Base-by-base conservation (phyloP, 106 monocot genomes). In the Cymbidium sinense region DNA sequence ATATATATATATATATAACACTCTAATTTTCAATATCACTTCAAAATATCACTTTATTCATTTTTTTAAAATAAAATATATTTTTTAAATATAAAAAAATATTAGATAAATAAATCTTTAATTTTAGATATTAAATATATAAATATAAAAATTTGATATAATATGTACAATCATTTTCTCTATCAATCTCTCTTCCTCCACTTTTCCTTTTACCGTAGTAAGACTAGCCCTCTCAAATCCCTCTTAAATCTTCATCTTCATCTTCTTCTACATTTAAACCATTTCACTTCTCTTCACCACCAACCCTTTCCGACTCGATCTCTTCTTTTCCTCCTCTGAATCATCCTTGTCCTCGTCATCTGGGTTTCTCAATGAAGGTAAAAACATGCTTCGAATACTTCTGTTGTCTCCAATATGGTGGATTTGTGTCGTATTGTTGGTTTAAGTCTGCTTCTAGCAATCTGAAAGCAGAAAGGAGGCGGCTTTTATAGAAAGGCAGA, bases 161-260 rank as follows among this genome's bases (percentile, higher is more conserved):
- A 62, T 62, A 27, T 5, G 7, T 6, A 25, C 61, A 62, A 61
- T n/a, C 25, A 25, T 62, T 62, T 62, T 27, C 61, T 62, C 61
- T 27, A 25, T 11, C 8, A 27, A n/a, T 62, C 67, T 28, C 67
- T 33, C 33, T 71, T 71, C n/a, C 37, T 71, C 71, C 35, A 18
- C 71, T 71, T 36, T 20, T 6, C 36, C 71, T n/a, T 71, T 71
- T 71, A 13, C 47, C 71, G 37, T 71, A 71, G 35, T 8, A n/a
- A 71, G 36, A 39, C 71, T 37, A 20, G 9, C 37, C 37, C 69
- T 69, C 69, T 69, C 21, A 71, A 21, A 58, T 33, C 27, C 27
- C 61, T 7, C 27, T 25, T 11, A 25, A 11, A 23, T 27, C 61
- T 58, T 8, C 58, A 58, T 58, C 58, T 4, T 58, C 58, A 0